These are phyloP conservation scores for Boletus tomentosulus DNA, from an alignment of 768 basidiomycete genomes.

Conservation along the genomic window DNA sequence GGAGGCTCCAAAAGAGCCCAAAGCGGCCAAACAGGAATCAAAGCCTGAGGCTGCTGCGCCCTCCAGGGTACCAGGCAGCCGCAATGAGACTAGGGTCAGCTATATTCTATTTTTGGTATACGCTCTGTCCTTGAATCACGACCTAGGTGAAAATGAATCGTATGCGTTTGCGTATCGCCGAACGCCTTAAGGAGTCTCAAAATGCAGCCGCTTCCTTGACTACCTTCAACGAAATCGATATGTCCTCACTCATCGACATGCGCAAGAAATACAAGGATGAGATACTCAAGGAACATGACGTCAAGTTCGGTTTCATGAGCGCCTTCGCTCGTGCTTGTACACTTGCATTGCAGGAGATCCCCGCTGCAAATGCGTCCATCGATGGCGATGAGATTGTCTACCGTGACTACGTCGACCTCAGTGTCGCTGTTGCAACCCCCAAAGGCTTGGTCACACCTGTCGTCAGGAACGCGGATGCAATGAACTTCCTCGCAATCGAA, in stretches of 20 bases:
- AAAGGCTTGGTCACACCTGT: conserved; percentile 98
- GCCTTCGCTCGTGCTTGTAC: conserved; percentile 88
- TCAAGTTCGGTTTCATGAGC: conserved; percentile 98
- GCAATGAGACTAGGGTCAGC: conserved; percentile 82
- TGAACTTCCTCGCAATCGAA: conserved; percentile 90
- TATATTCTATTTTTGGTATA: neutral
- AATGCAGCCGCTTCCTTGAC: conserved; percentile 95
- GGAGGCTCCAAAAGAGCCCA: conserved; percentile 29
- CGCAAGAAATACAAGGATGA: conserved; percentile 92
- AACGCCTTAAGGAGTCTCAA: conserved; percentile 97
- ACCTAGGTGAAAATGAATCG: conserved; percentile 93
- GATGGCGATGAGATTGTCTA: conserved; percentile 94
- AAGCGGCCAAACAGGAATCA: conserved; percentile 34
- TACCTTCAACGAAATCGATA: conserved; percentile 99
- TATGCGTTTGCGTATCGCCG: conserved; percentile 95
- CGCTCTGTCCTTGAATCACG: neutral
- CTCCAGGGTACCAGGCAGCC: conserved; percentile 44
- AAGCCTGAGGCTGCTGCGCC: conserved; percentile 30
- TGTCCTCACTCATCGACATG: conserved; percentile 93
- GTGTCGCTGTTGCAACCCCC: conserved; percentile 94
- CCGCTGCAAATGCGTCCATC: conserved; percentile 90
- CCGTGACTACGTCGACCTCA: conserved; percentile 87
- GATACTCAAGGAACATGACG: conserved; percentile 84
- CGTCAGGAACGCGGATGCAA: conserved; percentile 81
- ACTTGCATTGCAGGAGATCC: conserved; percentile 87